Base-by-base conservation (phyloP, 345 rosid genomes). In the Limnanthes douglasii region DNA sequence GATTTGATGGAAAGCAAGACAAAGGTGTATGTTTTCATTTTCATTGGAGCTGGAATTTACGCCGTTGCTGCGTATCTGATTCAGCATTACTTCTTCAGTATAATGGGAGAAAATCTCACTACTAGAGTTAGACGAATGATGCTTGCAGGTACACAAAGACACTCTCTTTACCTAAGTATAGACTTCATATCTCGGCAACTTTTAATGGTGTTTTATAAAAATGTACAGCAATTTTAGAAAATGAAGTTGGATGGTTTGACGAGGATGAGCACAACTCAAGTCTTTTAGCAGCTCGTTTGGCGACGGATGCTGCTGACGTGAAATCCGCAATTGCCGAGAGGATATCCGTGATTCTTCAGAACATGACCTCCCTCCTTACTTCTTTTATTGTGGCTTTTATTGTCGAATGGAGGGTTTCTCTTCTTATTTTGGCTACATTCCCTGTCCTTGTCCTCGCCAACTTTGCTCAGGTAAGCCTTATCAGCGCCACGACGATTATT, bases 51-150 rank as follows among this genome's bases (percentile, higher is more conserved):
- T 3, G 99, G 99, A 18, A 68, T 90, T 33, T 90, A 90, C 25
- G 99, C 96, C 0, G 99, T 90, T n/a, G 66, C 64, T 5, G 96
- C 99, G 6, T 90, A 90, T 40, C 57, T 90, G 80, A 90, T 90
- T 27, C 99, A 90, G 57, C 99, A 90, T 62, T 90, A 90, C 61
- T 90, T 90, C 78, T 90, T 90, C 60, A 90, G 99, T 53, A 85
- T 90, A 15, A 90, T 90, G 99, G 99, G 99, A 41, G 99, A 90
- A 61, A 90, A 90, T 46, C 96, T 90, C 50, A 90, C 99, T 5
- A 90, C 99, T 17, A 63, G 99, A 67, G 99, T 90, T 27, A 53
- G 99, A 51, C 63, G 99, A 40, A 90, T 90, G 99, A 90, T 90
- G 99, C 94, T 90, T 36, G 93, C 94, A 59, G 98, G 98, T 90